Evolutionary conservation across 2,329 filamentous ascomycete species (phyloP).

Genomic region (Coniochaeta sp.): DNA sequence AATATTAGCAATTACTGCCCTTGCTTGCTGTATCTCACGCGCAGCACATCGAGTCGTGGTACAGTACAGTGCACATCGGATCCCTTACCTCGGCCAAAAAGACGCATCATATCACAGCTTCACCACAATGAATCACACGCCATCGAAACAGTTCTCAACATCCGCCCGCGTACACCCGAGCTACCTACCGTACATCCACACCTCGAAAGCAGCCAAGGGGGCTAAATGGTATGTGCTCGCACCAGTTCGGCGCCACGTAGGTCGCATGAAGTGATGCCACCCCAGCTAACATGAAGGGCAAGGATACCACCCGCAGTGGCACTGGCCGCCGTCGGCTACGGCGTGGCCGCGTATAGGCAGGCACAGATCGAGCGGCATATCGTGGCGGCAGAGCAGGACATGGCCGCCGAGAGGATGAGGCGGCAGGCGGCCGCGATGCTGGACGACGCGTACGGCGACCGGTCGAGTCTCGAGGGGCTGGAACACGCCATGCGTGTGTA

Average conservation of each 20-base stretch:
- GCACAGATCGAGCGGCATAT: background rate
- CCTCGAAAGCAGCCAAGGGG: constrained; percentile 6
- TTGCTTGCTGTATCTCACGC: no score
- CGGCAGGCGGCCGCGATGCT: constrained; percentile 11
- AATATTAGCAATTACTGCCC: no score
- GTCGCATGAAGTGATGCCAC: no score
- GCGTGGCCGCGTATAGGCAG: constrained; percentile 14
- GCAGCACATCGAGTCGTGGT: background rate
- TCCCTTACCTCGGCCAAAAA: background rate
- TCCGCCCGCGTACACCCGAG: constrained; percentile 22
- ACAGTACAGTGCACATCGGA: background rate
- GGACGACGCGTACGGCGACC: constrained; percentile 22
- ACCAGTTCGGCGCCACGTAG: no score
- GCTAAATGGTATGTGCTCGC: constrained; percentile 17
- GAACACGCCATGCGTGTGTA: constrained; percentile 21
- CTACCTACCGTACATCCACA: constrained; percentile 21
- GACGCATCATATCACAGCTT: background rate
- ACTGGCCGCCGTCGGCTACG: constrained; percentile 16
- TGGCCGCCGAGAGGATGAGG: constrained; percentile 9
- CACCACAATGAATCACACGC: background rate
- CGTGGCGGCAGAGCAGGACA: constrained; percentile 7
- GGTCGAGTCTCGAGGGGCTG: constrained; percentile 20
- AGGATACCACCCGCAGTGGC: constrained; percentile 17
- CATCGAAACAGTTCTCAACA: constrained; percentile 7
- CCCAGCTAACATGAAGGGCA: background rate